phyloP scores from a whole-genome alignment of 176 grass and related monocot species.

The Lolium multiflorum region DNA sequence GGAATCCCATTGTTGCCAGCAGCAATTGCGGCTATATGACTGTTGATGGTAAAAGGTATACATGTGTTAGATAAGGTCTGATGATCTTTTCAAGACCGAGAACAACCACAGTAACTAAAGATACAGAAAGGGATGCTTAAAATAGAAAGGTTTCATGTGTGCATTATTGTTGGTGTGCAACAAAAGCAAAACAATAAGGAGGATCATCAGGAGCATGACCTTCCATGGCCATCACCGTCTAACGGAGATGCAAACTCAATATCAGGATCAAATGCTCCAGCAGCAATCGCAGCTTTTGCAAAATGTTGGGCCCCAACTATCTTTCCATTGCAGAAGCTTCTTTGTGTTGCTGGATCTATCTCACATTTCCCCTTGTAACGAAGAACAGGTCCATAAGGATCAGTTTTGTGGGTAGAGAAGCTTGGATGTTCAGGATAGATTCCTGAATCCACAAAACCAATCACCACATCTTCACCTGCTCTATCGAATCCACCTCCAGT shows the following conservation, averaged over 20 bases:
- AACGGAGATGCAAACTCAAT: conserved; percentile 96
- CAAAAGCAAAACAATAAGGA: neutral
- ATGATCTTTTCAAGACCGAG: neutral
- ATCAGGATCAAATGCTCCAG: conserved; percentile 89
- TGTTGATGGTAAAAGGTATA: conserved; percentile 44
- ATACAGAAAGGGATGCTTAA: neutral
- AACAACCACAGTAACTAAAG: neutral
- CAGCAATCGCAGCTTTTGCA: conserved; percentile 96
- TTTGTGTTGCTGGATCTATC: conserved; percentile 73
- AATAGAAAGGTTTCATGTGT: neutral
- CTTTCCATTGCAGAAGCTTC: conserved; percentile 97
- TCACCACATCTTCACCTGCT: conserved; percentile 97
- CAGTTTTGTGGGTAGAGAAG: conserved; percentile 71
- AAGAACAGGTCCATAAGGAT: conserved; percentile 77
- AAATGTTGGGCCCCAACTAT: conserved; percentile 99
- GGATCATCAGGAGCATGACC: conserved; percentile 47
- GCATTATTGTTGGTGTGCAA: neutral
- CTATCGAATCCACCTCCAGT: conserved; percentile 91
- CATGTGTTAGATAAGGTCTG: conserved; percentile 30
- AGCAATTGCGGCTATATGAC: conserved; percentile 98
- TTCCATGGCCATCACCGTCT: conserved; percentile 99
- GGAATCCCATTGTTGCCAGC: conserved; percentile 97
- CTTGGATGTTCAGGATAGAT: conserved; percentile 92
- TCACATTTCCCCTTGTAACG: conserved; percentile 95
- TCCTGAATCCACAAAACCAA: conserved; percentile 98